Conservation (phyloP, 495 filamentous ascomycete genomes). For the Annulohypoxylon nitens region DNA sequence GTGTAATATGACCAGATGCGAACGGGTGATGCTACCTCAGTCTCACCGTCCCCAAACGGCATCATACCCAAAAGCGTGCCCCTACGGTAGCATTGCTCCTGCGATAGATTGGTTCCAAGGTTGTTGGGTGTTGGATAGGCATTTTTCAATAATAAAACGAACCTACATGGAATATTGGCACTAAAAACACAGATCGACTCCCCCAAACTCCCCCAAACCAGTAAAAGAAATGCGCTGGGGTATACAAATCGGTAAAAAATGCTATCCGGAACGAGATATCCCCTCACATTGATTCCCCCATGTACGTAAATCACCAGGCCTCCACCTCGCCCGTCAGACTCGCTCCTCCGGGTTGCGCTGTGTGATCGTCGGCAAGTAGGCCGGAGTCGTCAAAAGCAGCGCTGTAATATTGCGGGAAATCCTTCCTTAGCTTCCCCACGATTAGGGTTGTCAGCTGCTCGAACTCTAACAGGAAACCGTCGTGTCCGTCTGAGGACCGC, state of each 20-base stretch:
- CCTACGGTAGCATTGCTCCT: neutral
- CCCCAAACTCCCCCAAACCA: conserved; percentile 13
- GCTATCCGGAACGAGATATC: conserved; percentile 2
- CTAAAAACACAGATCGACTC: conserved; percentile 8
- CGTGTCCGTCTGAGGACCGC: conserved; percentile 52
- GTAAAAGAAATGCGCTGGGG: conserved; percentile 25
- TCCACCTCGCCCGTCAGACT: conserved; percentile 46
- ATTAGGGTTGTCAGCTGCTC: conserved; percentile 49
- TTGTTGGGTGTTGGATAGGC: neutral
- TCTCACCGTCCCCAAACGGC: conserved; percentile 9
- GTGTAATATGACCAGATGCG: conserved; percentile 3
- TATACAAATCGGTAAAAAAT: conserved; percentile 27
- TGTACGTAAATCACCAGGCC: conserved; percentile 27
- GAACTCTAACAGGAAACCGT: conserved; percentile 57
- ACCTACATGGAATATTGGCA: conserved; percentile 18
- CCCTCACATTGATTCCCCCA: neutral
- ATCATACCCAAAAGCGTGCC: neutral
- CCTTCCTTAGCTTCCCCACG: conserved; percentile 41
- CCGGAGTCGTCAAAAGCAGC: conserved; percentile 14
- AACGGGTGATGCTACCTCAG: conserved; percentile 6
- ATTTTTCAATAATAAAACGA: conserved; percentile 6
- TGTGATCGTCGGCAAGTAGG: conserved; percentile 20
- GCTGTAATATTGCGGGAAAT: conserved; percentile 49
- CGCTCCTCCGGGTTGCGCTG: conserved; percentile 36
- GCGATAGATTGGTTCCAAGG: neutral